Evolutionary conservation across 345 rosid genomes (phyloP).

Genomic region (Mangifera indica): DNA sequence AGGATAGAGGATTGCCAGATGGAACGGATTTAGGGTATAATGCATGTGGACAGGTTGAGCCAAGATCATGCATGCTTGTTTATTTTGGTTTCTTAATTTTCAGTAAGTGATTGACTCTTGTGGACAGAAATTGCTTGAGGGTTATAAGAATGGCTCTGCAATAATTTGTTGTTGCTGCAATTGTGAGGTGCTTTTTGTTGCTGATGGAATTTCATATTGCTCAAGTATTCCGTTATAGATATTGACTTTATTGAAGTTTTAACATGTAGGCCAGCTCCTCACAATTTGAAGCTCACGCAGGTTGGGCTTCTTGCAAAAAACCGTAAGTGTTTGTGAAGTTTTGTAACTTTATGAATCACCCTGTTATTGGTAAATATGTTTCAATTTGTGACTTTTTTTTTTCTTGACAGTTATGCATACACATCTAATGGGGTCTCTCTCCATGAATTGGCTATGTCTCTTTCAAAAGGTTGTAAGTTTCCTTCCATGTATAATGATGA

Average conservation of each 20-base stretch:
- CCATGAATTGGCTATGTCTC: conserved; percentile 88
- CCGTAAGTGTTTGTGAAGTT: conserved; percentile 54
- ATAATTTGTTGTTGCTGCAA: conserved; percentile 92
- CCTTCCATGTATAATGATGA: conserved; percentile 80
- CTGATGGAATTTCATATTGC: conserved; percentile 19
- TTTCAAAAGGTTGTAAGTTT: conserved; percentile 66
- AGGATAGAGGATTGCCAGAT: conserved; percentile 83
- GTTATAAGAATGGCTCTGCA: conserved; percentile 81
- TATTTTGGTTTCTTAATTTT: conserved; percentile 23
- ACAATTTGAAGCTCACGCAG: conserved; percentile 97
- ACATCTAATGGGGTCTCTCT: conserved; percentile 97
- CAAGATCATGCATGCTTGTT: conserved; percentile 26
- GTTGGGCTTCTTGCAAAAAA: conserved; percentile 95
- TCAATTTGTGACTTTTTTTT: conserved; percentile 17
- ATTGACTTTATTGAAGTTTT: conserved; percentile 21
- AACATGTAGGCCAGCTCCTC: conserved; percentile 89
- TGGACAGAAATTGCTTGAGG: conserved; percentile 85
- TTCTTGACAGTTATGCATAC: conserved; percentile 70
- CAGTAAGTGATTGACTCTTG: conserved; percentile 32
- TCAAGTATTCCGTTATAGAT: conserved; percentile 12
- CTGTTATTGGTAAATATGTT: neutral
- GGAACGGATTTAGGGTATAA: conserved; percentile 95
- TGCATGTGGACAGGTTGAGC: conserved; percentile 85
- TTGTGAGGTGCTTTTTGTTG: conserved; percentile 58
- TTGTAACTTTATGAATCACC: neutral